phyloP scores from a whole-genome alignment of 139 green algal genomes.

The Zygnema circumcarinatum region DNA sequence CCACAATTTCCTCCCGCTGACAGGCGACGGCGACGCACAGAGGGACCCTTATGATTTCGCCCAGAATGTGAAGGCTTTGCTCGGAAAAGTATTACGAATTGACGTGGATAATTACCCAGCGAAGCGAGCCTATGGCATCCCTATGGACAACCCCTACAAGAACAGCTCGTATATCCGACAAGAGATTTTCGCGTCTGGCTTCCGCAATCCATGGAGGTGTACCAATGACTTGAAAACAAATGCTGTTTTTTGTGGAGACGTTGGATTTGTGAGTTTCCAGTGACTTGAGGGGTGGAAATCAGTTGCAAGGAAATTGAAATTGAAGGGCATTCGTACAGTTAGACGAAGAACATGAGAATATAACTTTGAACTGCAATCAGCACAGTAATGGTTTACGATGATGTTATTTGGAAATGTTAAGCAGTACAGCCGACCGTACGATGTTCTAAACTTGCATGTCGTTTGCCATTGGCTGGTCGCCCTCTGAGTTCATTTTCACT shows the following conservation, averaged over 20 bases:
- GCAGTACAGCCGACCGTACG: no score
- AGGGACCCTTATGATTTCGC: slow-evolving; percentile 35
- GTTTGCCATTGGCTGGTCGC: no score
- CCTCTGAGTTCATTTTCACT: no score
- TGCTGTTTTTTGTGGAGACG: slow-evolving; percentile 12
- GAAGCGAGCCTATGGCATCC: slow-evolving; percentile 25
- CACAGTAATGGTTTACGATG: no score
- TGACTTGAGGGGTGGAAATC: no score
- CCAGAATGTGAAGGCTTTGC: slow-evolving; percentile 26
- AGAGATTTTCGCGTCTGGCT: slow-evolving; percentile 18
- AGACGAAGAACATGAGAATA: no score
- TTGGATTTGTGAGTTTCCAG: slow-evolving; percentile 25
- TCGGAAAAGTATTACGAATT: slow-evolving; percentile 33
- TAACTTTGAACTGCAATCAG: no score
- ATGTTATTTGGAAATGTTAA: no score
- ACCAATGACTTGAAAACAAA: background rate
- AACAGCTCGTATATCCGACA: background rate
- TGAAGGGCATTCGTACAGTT: no score
- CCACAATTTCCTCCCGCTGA: no score
- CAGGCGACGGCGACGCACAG: background rate
- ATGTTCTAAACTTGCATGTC: no score
- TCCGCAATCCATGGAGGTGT: slow-evolving; percentile 34
- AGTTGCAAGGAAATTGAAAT: no score
- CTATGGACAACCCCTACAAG: slow-evolving; percentile 7
- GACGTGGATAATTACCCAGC: slow-evolving; percentile 4